Conservation (phyloP, 1,284 basidiomycete genomes). For the Anthracocystis walkeri region DNA sequence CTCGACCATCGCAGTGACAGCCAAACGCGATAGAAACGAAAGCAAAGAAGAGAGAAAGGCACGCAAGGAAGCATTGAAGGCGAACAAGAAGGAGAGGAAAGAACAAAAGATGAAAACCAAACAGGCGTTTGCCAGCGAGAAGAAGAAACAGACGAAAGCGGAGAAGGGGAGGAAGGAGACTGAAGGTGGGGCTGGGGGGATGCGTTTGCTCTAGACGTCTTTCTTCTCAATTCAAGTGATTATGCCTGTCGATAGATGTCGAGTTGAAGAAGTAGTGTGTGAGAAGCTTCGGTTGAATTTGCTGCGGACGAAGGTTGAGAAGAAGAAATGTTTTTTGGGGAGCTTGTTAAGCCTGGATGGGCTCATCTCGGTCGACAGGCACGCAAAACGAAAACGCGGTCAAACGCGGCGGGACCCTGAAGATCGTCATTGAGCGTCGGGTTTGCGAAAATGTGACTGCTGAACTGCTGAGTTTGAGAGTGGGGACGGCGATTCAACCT, state of each 20-base stretch:
- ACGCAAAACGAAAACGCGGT: slow-evolving; percentile 9
- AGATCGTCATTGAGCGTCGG: slow-evolving; percentile 14
- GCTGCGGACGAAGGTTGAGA: too few species aligned
- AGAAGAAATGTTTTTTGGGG: not conserved
- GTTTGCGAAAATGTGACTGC: slow-evolving; percentile 9
- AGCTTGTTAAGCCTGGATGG: not conserved
- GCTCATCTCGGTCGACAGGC: slow-evolving; percentile 8
- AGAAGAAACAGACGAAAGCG: slow-evolving; percentile 58
- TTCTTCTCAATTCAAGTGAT: not conserved
- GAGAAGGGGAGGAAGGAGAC: slow-evolving; percentile 50
- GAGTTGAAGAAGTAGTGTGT: too few species aligned
- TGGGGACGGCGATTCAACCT: slow-evolving; percentile 24
- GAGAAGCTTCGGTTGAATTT: too few species aligned
- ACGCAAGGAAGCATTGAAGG: slow-evolving; percentile 88
- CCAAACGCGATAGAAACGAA: slow-evolving; percentile 73
- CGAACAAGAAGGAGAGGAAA: slow-evolving; percentile 65
- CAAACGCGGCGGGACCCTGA: slow-evolving; percentile 7
- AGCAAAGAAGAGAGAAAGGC: slow-evolving; percentile 85
- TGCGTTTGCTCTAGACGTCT: slow-evolving; percentile 42
- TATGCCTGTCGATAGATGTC: too few species aligned
- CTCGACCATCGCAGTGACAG: slow-evolving; percentile 30
- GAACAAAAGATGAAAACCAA: slow-evolving; percentile 58
- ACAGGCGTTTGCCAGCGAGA: slow-evolving; percentile 54
- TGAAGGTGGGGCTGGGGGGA: slow-evolving; percentile 45
- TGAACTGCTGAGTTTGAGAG: not conserved